These are phyloP conservation scores for Anthostomella pinea DNA, from an alignment of 2,329 filamentous ascomycete species.

Conservation along the genomic window DNA sequence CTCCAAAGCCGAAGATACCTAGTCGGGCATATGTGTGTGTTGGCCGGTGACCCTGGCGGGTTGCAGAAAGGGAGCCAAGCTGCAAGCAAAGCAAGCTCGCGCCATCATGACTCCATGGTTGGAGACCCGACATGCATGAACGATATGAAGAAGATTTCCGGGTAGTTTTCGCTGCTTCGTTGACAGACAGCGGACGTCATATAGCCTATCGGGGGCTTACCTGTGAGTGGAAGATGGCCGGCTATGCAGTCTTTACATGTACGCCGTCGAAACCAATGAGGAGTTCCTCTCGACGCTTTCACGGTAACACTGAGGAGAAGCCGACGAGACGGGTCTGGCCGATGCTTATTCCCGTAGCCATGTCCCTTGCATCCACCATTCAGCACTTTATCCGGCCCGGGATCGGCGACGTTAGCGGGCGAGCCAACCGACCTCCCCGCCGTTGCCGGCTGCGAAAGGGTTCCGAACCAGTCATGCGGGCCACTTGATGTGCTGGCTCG, in stretches of 20 bases:
- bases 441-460: slow-evolving; percentile 23
- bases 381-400: slow-evolving; percentile 12
- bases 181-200: no score
- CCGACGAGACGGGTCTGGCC: slow-evolving; percentile 2
- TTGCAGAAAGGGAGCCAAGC: no score
- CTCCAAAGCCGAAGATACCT: no score
- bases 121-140: no score
- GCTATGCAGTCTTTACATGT: no score
- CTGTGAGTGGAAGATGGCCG: background rate
- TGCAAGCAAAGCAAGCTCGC: no score
- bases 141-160: no score
- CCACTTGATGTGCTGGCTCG: background rate
- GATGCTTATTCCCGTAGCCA: slow-evolving; percentile 17
- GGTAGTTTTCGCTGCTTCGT: no score
- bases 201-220: background rate
- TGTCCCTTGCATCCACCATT: slow-evolving; percentile 1
- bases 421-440: slow-evolving; percentile 15
- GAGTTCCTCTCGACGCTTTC: slow-evolving; percentile 1
- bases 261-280: background rate
- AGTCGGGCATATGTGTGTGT: no score
- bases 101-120: no score
- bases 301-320: no score
- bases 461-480: slow-evolving; percentile 12
- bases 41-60: no score
- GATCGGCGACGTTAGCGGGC: slow-evolving; percentile 18